Base-by-base conservation (phyloP, 768 basidiomycete genomes). In the Tricholoma saponaceum region DNA sequence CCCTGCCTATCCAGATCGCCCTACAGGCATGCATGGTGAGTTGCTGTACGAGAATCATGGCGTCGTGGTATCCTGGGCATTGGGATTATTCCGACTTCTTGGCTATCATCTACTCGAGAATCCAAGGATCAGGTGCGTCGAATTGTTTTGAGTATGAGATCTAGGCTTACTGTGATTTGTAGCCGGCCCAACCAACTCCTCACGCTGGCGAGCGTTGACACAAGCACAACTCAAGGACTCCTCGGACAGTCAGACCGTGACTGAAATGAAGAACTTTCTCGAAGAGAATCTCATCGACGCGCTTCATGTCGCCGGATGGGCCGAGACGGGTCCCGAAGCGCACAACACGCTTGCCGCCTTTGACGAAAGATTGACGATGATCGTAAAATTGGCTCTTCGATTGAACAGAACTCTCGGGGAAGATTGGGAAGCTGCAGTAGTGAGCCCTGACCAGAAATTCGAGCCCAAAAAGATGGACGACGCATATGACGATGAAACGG, bases 41-140 rank as follows among this genome's bases (percentile, higher is more conserved):
- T 50, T 76, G 72, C 56, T 74, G 72, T 55, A 66, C 64, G 58
- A 74, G 68, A 60, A 74, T 77, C 64, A 73, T 74, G 64, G 68
- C 68, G 60, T 72, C 77, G 30, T 77, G 76, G 76, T 76, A 73
- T 56, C 74, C 74, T 12, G 68, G 69, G 53, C 72, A 76, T 54
- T 77, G 74, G 76, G 75, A 76, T 18, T 75, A 76, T 41, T 70
- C 69, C 22, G 71, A 71, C 30, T 74, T 78, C 61, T 62, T 77
- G 56, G 69, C 68, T 4, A 70, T 70, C 1, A 58, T 76, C 49
- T 73, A 73, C 57, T 67, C 70, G 25, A 70, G 73, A 20, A 74
- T 78, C 28, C 65, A 69, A 39, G 74, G 72, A 30, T 66, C 69
- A 62, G 71, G 76, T 75, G 56, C 63, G 70, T 64, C 14, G 30